Evolutionary conservation across 805 yeast genomes (phyloP).

Genomic region (Blastobotrys muscicola): DNA sequence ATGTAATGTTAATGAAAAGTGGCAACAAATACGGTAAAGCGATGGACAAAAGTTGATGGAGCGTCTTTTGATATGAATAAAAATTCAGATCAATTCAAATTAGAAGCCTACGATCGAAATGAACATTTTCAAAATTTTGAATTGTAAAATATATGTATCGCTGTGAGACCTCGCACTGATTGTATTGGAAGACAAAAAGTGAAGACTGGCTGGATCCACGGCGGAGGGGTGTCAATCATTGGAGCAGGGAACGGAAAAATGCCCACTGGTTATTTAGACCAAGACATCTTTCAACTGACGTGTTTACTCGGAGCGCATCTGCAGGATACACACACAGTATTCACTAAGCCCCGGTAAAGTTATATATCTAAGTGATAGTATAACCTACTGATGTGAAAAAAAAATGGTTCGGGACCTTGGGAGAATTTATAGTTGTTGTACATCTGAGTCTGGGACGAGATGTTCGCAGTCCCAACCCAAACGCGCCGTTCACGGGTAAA

Average conservation of each 20-base stretch:
- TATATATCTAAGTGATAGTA: constrained; percentile 22
- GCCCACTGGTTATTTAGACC: constrained; percentile 23
- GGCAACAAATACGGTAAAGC: not conserved
- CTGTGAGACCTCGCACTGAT: constrained; percentile 23
- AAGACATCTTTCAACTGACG: constrained; percentile 20
- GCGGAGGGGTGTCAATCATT: constrained; percentile 22
- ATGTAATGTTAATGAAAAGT: constrained; percentile 4
- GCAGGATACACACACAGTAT: constrained; percentile 12
- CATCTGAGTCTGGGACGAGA: not conserved
- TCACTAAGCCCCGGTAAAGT: constrained; percentile 18
- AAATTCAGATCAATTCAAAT: not conserved
- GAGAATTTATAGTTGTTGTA: not conserved
- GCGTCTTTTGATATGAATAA: not conserved
- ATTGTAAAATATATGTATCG: constrained; percentile 24
- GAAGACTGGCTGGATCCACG: constrained; percentile 20
- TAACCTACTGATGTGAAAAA: constrained; percentile 22
- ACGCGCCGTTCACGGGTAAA: too few species aligned
- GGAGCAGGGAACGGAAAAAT: constrained; percentile 33
- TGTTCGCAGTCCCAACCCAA: too few species aligned
- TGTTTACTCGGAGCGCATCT: constrained; percentile 10
- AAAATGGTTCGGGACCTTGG: constrained; percentile 2
- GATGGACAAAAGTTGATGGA: not conserved
- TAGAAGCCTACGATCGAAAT: too few species aligned
- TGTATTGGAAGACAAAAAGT: constrained; percentile 9
- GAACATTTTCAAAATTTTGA: too few species aligned